Base-by-base conservation (phyloP, 1,284 basidiomycete species). In the Ganoderma lucidum region DNA sequence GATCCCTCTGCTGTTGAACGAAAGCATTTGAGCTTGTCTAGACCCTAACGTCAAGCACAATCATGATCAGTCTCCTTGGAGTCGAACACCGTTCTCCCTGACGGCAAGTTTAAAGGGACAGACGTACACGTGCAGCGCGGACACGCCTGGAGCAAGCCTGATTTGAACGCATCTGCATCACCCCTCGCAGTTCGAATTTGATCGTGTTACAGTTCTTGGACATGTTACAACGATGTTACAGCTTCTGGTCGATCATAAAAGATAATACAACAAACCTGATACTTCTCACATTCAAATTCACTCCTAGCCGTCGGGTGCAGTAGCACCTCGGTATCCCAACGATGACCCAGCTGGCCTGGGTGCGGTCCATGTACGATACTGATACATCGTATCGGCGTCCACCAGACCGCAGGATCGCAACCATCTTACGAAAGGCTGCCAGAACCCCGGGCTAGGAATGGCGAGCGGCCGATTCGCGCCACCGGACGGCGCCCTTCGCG, bases 41-140 rank as follows among this genome's bases (percentile, higher is more conserved):
- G 53, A 3, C 53, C 15, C 14, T 15, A 8, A 45, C 6, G n/a
- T n/a, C 19, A 51, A 32, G 51, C 30, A 56, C 28, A 30, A 32
- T 32, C 30, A 8, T 32, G 30, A 56, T 56, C 30, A 17, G 53
- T 56, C 53, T 56, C 53, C 53, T 56, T 56, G 53, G 53, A 56
- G 30, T 9, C 30, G 53, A 56, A 32, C 30, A 32, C 10, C 30
- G 32, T 35, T 35, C 30, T 19, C 14, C 15, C 53, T 32, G 53
- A 56, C 30, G 30, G 35, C 30, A 56, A 56, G 32, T 56, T 2
- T 56, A 19, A 55, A 56, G 23, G 5, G 51, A 53, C 28, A 10
- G 19, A 53, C 51, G 17, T 35, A 5, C 48, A 51, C 48, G 12
- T 51, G 45, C 8, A 48, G 6, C 9, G n/a, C 8, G 45, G n/a